Base-by-base conservation (phyloP, 2,329 filamentous ascomycete genomes). In the Phaeoacremonium minimum region DNA sequence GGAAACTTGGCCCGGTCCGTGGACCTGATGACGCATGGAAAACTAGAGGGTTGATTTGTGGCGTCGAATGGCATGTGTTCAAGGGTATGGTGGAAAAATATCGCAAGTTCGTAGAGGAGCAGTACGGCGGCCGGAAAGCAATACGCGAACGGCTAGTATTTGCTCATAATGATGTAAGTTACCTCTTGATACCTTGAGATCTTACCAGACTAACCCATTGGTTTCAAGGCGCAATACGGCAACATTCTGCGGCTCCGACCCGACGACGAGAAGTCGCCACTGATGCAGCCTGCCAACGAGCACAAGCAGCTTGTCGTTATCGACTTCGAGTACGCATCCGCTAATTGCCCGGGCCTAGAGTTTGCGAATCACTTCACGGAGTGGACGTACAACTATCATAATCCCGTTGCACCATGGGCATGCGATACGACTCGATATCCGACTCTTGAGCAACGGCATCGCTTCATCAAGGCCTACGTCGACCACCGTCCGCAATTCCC, bases 341-440 rank as follows among this genome's bases (percentile, higher is more conserved):
- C 91, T 39, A 98, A 97, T 56, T 73, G 83, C 1, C 81, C 80
- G 0, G 93, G 89, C 2, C 71, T 88, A 13, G 93, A 98, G 60
- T 97, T 98, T 57, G 93, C 89, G 40, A 98, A 98, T 58, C 93
- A 98, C 62, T 98, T 98, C 62, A 86, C 87, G 1, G 93, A 98
- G 63, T 98, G 93, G 93, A 86, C 87, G 50, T 97, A 97, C 71
- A 91, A 98, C 63, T 98, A 98, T 62, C 90, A 96, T 56, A 82
- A 93, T 55, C 61, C 77, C 4, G 65, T 69, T 18, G 64, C 63
- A 19, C 69, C 87, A 1, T 80, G 78, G 65, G 77, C 71, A 17
- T 91, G 87, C 69, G 80, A 83, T 51, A 75, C 75, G 5, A 64
- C 67, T 36, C 61, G 66, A 36, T 98, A 95, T 60, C 93, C 93